phyloP scores from a whole-genome alignment of 495 filamentous ascomycete species.

The Sphaerosporella brunnea region DNA sequence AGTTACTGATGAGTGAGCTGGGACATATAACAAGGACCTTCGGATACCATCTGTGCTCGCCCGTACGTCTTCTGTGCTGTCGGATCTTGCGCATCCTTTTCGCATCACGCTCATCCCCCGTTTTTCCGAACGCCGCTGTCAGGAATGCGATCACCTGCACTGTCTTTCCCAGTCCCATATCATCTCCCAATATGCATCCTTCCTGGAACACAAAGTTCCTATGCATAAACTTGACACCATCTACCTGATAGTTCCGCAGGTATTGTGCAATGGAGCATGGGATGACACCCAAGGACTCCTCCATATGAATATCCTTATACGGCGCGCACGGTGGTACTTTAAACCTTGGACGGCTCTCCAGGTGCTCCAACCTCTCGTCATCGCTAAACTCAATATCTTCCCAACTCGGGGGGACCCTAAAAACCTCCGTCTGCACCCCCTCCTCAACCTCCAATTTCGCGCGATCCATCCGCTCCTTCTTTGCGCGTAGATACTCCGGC shows the following conservation, averaged over 20 bases:
- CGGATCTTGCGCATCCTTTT: conserved; percentile 82
- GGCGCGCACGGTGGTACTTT: conserved; percentile 31
- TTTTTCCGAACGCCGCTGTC: conserved; percentile 86
- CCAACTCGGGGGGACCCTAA: conserved; percentile 65
- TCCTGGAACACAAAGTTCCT: conserved; percentile 80
- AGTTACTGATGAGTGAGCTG: conserved; percentile 73
- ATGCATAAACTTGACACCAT: conserved; percentile 74
- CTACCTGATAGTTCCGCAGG: conserved; percentile 75
- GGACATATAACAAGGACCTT: conserved; percentile 75
- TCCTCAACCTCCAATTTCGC: conserved; percentile 33
- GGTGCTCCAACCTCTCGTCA: conserved; percentile 52
- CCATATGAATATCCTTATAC: conserved; percentile 59
- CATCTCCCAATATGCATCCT: conserved; percentile 79
- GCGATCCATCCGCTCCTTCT: conserved; percentile 41
- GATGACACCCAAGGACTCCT: conserved; percentile 63
- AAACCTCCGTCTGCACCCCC: conserved; percentile 37
- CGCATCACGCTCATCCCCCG: conserved; percentile 68
- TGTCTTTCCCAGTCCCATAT: conserved; percentile 96
- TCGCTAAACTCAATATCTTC: conserved; percentile 76
- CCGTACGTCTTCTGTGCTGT: conserved; percentile 31
- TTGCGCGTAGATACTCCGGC: conserved; percentile 33
- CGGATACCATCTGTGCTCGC: conserved; percentile 57
- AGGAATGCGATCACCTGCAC: conserved; percentile 93
- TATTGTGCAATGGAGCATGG: conserved; percentile 86
- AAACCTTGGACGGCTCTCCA: conserved; percentile 38